phyloP scores from a whole-genome alignment of 805 yeast species.

The Vanderwaltozyma polyspora region DNA sequence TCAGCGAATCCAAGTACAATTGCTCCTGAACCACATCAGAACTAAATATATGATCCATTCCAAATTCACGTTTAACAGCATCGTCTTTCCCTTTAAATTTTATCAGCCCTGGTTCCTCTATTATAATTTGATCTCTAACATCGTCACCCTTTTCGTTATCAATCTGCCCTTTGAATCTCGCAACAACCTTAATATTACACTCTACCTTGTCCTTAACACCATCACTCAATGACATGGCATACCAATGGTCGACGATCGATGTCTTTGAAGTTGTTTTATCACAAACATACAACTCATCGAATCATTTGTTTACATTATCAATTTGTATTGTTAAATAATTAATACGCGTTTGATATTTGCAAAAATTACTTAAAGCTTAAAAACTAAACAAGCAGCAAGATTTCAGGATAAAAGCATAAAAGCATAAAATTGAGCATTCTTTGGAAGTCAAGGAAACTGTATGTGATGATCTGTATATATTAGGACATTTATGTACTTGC shows the following conservation, averaged over 20 bases:
- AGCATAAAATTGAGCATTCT: too few species aligned
- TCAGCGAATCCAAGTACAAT: slow-evolving; percentile 55
- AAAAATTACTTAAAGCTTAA: too few species aligned
- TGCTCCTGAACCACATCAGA: slow-evolving; percentile 62
- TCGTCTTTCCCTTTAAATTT: slow-evolving; percentile 28
- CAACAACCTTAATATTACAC: slow-evolving; percentile 48
- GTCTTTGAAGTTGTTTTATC: background rate
- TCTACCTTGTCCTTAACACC: slow-evolving; percentile 14
- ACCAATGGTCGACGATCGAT: background rate
- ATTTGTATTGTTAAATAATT: too few species aligned
- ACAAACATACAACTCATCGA: background rate
- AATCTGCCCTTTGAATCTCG: slow-evolving; percentile 51
- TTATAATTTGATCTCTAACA: too few species aligned
- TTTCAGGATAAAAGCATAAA: too few species aligned
- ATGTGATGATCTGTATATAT: too few species aligned
- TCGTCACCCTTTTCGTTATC: slow-evolving; percentile 43
- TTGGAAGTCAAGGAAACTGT: too few species aligned
- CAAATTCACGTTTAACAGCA: slow-evolving; percentile 43
- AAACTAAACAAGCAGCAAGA: too few species aligned
- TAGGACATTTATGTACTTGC: too few species aligned
- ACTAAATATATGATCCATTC: slow-evolving; percentile 73
- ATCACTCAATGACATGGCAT: background rate
- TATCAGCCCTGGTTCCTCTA: too few species aligned
- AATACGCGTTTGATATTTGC: too few species aligned
- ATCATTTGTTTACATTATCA: background rate